phyloP scores from a whole-genome alignment of 257 asterid genomes.

The Solanum sitiens region DNA sequence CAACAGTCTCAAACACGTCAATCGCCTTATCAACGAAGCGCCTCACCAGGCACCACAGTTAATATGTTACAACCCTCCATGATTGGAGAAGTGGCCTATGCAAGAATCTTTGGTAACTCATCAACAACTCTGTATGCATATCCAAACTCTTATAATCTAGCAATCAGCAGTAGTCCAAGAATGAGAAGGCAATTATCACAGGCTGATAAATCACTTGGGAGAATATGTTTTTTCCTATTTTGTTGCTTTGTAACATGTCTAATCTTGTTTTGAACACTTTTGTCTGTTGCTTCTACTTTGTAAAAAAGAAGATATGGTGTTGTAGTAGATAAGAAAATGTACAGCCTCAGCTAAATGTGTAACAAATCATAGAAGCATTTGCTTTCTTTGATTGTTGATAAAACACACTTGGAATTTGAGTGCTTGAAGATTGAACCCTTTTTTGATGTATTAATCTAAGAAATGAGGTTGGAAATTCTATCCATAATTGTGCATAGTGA shows the following conservation, averaged over 20 bases:
- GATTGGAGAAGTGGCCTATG: constrained; percentile 52
- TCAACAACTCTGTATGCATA: constrained; percentile 30
- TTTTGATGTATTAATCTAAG: background rate
- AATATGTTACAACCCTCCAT: constrained; percentile 28
- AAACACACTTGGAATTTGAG: background rate
- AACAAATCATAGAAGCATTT: background rate
- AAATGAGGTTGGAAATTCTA: background rate
- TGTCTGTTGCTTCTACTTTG: background rate
- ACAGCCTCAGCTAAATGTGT: background rate
- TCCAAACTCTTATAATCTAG: constrained; percentile 36
- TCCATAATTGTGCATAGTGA: background rate
- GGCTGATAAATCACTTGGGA: constrained; percentile 47
- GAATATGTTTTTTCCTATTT: constrained; percentile 50
- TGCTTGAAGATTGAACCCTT: background rate
- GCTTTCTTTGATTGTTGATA: background rate
- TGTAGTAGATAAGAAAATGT: background rate
- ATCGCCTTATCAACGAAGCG: background rate
- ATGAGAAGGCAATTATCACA: constrained; percentile 33
- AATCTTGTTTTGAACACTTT: constrained; percentile 27
- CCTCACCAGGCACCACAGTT: constrained; percentile 8
- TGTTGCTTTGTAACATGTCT: constrained; percentile 53
- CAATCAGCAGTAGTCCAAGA: constrained; percentile 36
- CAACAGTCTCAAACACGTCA: constrained; percentile 7
- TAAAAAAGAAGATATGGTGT: background rate
- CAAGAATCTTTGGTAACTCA: constrained; percentile 43